Percentiles rank a stretch among this genome's conserved stretches.
phyloP scores from a whole-genome alignment of 2,329 filamentous ascomycete genomes.

The Thelonectria discophora region DNA sequence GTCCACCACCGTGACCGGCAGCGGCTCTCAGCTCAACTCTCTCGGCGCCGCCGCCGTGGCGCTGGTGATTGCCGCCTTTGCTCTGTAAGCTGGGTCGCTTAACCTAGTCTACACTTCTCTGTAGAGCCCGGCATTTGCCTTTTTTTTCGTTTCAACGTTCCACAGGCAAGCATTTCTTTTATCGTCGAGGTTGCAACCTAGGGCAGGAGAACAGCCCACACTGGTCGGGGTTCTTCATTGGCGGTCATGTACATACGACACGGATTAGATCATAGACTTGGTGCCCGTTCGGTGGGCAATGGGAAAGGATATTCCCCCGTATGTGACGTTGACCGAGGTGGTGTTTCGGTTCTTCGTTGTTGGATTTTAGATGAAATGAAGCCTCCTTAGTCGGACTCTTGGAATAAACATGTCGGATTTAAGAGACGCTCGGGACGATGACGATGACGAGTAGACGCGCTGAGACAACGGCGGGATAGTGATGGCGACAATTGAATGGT shows the following conservation, averaged over 20 bases:
- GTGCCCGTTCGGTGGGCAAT: background rate
- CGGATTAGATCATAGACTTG: conserved; percentile 10
- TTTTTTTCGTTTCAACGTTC: conserved; percentile 11
- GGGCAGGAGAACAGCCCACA: background rate
- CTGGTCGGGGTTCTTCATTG: background rate
- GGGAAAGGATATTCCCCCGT: background rate
- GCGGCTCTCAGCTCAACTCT: conserved; percentile 41
- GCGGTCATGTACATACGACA: conserved; percentile 21
- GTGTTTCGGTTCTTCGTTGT: background rate
- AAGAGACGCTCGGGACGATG: background rate
- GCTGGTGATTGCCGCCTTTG: conserved; percentile 42
- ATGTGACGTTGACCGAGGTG: conserved; percentile 1
- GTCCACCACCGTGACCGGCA: conserved; percentile 25
- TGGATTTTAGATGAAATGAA: conserved; percentile 5
- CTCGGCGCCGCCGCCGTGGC: conserved; percentile 45
- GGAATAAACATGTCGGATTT: conserved; percentile 1
- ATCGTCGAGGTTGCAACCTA: conserved; percentile 8
- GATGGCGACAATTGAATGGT: background rate
- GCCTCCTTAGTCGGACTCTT: background rate
- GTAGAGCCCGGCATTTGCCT: conserved; percentile 1
- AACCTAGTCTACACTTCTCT: background rate
- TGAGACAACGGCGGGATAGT: background rate
- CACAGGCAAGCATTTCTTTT: conserved; percentile 8
- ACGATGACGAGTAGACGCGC: background rate
- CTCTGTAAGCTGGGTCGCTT: conserved; percentile 37